Evolutionary conservation across 148 eudicot species (phyloP).

Genomic region (Vaccinium darrowii): DNA sequence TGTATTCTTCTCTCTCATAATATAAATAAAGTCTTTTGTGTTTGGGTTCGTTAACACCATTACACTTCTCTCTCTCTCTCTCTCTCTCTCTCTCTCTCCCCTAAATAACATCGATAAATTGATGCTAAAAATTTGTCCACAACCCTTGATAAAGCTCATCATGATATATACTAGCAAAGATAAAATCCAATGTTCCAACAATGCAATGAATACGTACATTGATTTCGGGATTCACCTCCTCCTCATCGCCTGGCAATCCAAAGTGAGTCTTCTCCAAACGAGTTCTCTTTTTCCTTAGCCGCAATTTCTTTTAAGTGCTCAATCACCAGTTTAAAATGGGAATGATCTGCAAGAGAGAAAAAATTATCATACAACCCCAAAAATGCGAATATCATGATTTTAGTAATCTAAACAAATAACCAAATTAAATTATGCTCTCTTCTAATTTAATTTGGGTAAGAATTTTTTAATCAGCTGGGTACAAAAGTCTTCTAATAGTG

Average conservation of each 20-base stretch:
- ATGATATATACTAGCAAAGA: not conserved
- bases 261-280: conserved; percentile 32
- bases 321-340: conserved; percentile 51
- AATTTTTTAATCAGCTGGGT: not conserved
- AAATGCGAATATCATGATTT: not conserved
- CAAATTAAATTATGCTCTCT: not conserved
- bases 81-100: too few species aligned
- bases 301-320: conserved; percentile 46
- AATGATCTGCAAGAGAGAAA: conserved; percentile 45
- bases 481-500: not conserved
- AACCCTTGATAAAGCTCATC: not conserved
- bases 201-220: conserved; percentile 29
- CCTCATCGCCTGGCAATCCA: conserved; percentile 41
- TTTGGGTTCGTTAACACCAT: too few species aligned
- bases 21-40: too few species aligned
- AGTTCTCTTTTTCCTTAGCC: conserved; percentile 33
- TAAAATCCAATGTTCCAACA: not conserved
- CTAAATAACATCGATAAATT: too few species aligned
- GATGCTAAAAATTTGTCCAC: not conserved
- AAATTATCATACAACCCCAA: not conserved
- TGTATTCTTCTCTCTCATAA: too few species aligned
- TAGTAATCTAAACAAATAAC: not conserved
- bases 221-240: conserved; percentile 26
- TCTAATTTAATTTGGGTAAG: not conserved
- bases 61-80: too few species aligned